A percentile compares a stretch with the other conserved stretches of the same genome.
Evolutionary conservation across 208 protist genomes (phyloP).

Genomic region (Lotmaria passim): DNA sequence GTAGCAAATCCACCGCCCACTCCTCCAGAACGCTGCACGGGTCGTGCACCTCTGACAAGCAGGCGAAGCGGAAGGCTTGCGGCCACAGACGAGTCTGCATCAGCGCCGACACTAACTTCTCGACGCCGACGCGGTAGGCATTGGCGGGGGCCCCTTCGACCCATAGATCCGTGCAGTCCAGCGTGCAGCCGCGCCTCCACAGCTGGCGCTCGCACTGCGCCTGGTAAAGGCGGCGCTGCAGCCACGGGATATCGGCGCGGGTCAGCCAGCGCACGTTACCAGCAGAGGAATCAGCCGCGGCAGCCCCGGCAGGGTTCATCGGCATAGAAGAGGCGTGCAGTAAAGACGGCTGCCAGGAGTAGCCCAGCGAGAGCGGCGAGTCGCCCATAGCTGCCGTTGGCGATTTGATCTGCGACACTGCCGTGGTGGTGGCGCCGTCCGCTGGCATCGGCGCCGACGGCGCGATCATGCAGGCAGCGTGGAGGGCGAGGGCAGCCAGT

Average conservation of each 20-base stretch:
- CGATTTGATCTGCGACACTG: background rate
- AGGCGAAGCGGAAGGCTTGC: conserved; percentile 70
- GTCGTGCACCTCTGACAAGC: conserved; percentile 44
- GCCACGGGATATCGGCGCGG: conserved; percentile 70
- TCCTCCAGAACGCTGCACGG: conserved; percentile 56
- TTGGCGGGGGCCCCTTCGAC: conserved; percentile 49
- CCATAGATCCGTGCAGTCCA: conserved; percentile 85
- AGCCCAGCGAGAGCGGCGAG: conserved; percentile 42
- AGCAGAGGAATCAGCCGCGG: background rate
- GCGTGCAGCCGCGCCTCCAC: conserved; percentile 52
- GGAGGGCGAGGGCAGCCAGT: conserved; percentile 67
- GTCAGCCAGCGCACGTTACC: conserved; percentile 42
- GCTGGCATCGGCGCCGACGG: conserved; percentile 35
- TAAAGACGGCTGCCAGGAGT: conserved; percentile 38
- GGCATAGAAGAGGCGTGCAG: conserved; percentile 13
- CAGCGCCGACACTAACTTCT: conserved; percentile 62
- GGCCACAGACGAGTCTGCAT: conserved; percentile 75
- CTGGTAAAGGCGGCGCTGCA: conserved; percentile 74
- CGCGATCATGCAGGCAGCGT: conserved; percentile 70
- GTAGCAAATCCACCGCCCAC: conserved; percentile 66
- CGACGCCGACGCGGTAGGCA: conserved; percentile 46
- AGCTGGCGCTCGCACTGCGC: conserved; percentile 83
- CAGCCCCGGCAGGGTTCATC: background rate
- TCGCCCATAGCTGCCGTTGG: conserved; percentile 20
- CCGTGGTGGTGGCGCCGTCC: background rate